Evolutionary conservation across 2,329 filamentous ascomycete genomes (phyloP), one percentile per base, ranked within the genome.

Genomic region (Thielaviopsis populi): DNA sequence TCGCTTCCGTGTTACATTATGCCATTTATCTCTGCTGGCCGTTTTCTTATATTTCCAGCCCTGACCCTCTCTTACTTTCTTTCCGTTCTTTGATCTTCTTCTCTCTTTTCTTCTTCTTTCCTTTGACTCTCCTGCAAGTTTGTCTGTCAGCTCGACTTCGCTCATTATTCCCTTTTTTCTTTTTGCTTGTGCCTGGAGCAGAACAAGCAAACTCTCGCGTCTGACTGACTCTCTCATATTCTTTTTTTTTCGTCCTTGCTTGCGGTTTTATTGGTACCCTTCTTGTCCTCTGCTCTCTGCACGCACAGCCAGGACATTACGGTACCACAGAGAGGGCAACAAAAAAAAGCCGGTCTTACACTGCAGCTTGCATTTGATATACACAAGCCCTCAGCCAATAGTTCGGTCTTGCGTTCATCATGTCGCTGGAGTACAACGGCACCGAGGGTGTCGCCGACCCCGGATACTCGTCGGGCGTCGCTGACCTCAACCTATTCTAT

Each of bases 401-500:
- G 15, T 27, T 22, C 46, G 8, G 27, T 30, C 30, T 37, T 10
- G 27, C 53, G 22, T 56, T 37, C 46, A 65, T 15, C 65, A 75
- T 75, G 74, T 74, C 73, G 58, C 71, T 71, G 65, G 68, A 70
- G 50, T 83, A 82, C 73, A 80, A 79, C 70, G 81, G 80, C 71
- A 80, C 77, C 63, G 70, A 69, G 37, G 79, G 74, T 65, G 70
- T 71, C 68, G 79, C 80, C 70, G 75, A 81, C 70, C 73, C 75
- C 67, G 81, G 81, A 65, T 79, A 79, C 72, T 79, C 79, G 62
- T 71, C 73, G 62, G 71, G 69, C 11, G 73, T 76, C 76, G 84
- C 75, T 79, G 83, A 96, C 74, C 80, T 95, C 69, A 96, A 96
- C 75, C 77, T 91, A 69, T 95, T 83, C 75, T 96, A 95, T 76